A percentile compares a stretch with the other conserved stretches of the same genome.
phyloP scores from a whole-genome alignment of 805 yeast genomes.

The Metschnikowia reukaufii region DNA sequence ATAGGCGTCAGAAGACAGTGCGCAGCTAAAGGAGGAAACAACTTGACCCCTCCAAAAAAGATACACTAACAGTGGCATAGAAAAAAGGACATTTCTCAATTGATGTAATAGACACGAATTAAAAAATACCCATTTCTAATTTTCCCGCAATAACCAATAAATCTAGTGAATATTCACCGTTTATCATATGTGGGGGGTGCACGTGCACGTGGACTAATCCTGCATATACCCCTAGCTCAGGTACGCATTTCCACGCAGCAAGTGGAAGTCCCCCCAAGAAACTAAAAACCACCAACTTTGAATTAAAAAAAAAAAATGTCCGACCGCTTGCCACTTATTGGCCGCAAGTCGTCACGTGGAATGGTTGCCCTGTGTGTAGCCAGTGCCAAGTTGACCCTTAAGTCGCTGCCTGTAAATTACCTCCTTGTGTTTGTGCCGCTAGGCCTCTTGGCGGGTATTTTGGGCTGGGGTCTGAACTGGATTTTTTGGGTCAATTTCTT shows the following conservation, averaged over 20 bases:
- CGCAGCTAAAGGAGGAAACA: too few species aligned
- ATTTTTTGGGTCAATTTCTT: constrained; percentile 75
- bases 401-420: constrained; percentile 72
- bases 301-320: constrained; percentile 11
- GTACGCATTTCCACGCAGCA: neutral
- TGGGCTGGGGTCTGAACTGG: constrained; percentile 53
- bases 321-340: constrained; percentile 18
- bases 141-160: too few species aligned
- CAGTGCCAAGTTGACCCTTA: constrained; percentile 28
- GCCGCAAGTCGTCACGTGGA: constrained; percentile 11
- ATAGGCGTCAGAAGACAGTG: too few species aligned
- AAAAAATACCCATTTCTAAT: too few species aligned
- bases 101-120: too few species aligned
- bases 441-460: constrained; percentile 71
- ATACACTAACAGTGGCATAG: too few species aligned
- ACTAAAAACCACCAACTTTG: too few species aligned
- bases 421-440: constrained; percentile 83
- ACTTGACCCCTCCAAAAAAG: too few species aligned
- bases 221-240: too few species aligned
- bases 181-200: too few species aligned
- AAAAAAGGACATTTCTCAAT: too few species aligned
- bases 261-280: neutral
- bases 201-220: neutral
- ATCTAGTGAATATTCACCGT: too few species aligned
- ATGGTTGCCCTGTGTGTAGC: constrained; percentile 3